phyloP scores from a whole-genome alignment of 306 rosid species.

The Medicago truncatula region MtrunA17r5.0-ANR NC_053042.1:45994501-45995000 shows the following conservation, averaged over 20 bases:
- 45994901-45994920: conserved; percentile 99
- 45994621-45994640: conserved; percentile 70
- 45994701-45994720: conserved; percentile 72
- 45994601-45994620: conserved; percentile 17
- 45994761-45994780: background rate
- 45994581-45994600: background rate
- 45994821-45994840: conserved; percentile 95
- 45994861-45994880: conserved; percentile 99
- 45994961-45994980: conserved; percentile 20
- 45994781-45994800: conserved; percentile 17
- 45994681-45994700: conserved; percentile 96
- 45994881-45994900: conserved; percentile 98
- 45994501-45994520: conserved; percentile 99
- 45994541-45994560: conserved; percentile 6
- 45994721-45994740: conserved; percentile 35
- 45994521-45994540: conserved; percentile 44
- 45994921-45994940: conserved; percentile 28
- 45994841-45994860: conserved; percentile 86
- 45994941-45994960: conserved; percentile 19
- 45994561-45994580: conserved; percentile 1
- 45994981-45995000: background rate
- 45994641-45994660: conserved; percentile 96
- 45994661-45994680: conserved; percentile 99
- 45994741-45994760: background rate
- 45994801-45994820: conserved; percentile 47